Conservation (phyloP, 2,329 filamentous ascomycete genomes). For the Paramyrothecium sp. region DNA sequence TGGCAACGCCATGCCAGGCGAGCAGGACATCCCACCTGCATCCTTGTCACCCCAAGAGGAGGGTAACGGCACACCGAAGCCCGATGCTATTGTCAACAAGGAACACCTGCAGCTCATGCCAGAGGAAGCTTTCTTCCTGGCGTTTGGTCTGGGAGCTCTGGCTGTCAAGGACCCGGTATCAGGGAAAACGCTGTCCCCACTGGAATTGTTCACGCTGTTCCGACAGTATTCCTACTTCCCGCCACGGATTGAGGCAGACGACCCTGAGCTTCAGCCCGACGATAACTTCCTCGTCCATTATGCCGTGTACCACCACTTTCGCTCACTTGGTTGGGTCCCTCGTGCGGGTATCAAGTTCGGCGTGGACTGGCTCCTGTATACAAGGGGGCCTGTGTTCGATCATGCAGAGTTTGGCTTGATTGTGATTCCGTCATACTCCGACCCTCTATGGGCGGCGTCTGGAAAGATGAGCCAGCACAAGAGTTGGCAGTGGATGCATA, state of each 20-base stretch:
- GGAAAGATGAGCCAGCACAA: slow-evolving; percentile 47
- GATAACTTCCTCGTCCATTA: slow-evolving; percentile 86
- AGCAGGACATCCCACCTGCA: neutral
- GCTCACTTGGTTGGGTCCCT: slow-evolving; percentile 91
- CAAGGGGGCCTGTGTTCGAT: slow-evolving; percentile 87
- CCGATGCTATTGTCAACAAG: slow-evolving; percentile 41
- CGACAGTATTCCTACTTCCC: slow-evolving; percentile 71
- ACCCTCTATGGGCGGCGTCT: slow-evolving; percentile 67
- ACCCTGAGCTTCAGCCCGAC: slow-evolving; percentile 60
- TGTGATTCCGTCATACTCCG: slow-evolving; percentile 77
- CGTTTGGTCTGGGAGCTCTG: slow-evolving; percentile 76
- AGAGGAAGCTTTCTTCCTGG: slow-evolving; percentile 90
- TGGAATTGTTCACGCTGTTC: slow-evolving; percentile 64
- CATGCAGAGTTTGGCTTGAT: slow-evolving; percentile 92
- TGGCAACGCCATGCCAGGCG: slow-evolving; percentile 7
- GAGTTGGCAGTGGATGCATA: slow-evolving; percentile 83
- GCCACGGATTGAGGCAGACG: slow-evolving; percentile 38
- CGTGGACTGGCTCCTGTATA: slow-evolving; percentile 92
- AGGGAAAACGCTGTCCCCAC: slow-evolving; percentile 43
- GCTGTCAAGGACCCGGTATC: slow-evolving; percentile 54
- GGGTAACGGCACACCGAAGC: neutral
- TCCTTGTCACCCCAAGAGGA: neutral
- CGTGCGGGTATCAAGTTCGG: slow-evolving; percentile 92
- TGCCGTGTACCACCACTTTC: slow-evolving; percentile 91
- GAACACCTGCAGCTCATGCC: slow-evolving; percentile 91